Conservation (phyloP, 805 yeast genomes). For the Schizosaccharomyces pombe region DNA sequence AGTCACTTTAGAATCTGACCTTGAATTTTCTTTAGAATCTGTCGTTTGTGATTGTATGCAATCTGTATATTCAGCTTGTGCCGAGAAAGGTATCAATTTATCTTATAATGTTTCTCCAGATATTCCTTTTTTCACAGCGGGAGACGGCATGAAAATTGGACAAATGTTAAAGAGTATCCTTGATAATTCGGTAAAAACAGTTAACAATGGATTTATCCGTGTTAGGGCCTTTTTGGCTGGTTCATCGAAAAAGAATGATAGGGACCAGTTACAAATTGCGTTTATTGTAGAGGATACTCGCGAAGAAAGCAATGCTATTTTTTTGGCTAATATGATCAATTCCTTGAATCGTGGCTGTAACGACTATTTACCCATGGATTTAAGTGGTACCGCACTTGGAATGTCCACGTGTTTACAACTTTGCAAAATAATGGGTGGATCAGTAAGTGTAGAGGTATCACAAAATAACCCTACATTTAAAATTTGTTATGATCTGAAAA, state of each 20-base stretch:
- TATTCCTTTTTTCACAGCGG: slow-evolving; percentile 17
- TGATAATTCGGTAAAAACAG: slow-evolving; percentile 33
- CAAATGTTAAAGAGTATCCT: slow-evolving; percentile 29
- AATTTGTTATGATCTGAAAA: not conserved
- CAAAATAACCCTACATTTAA: slow-evolving; percentile 19
- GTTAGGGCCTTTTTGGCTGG: slow-evolving; percentile 13
- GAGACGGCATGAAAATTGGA: slow-evolving; percentile 28
- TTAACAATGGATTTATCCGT: slow-evolving; percentile 22
- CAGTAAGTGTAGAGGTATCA: slow-evolving; percentile 10
- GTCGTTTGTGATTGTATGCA: slow-evolving; percentile 25
- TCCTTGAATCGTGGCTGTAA: not conserved
- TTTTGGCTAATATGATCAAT: not conserved
- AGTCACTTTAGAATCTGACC: slow-evolving; percentile 21
- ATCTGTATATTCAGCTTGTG: slow-evolving; percentile 25
- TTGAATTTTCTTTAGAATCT: slow-evolving; percentile 26
- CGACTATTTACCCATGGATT: slow-evolving; percentile 19
- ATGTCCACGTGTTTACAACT: slow-evolving; percentile 26
- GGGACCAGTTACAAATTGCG: slow-evolving; percentile 9
- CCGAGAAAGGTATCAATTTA: slow-evolving; percentile 22
- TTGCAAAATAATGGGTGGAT: slow-evolving; percentile 21
- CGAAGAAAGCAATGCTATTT: not conserved
- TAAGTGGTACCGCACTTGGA: slow-evolving; percentile 32
- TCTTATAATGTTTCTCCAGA: slow-evolving; percentile 19
- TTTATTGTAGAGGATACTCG: slow-evolving; percentile 27
- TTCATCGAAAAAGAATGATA: slow-evolving; percentile 18